A percentile compares a stretch with the other conserved stretches of the same genome.
Conservation (phyloP, 345 rosid species). For the Viola odorata region DNA sequence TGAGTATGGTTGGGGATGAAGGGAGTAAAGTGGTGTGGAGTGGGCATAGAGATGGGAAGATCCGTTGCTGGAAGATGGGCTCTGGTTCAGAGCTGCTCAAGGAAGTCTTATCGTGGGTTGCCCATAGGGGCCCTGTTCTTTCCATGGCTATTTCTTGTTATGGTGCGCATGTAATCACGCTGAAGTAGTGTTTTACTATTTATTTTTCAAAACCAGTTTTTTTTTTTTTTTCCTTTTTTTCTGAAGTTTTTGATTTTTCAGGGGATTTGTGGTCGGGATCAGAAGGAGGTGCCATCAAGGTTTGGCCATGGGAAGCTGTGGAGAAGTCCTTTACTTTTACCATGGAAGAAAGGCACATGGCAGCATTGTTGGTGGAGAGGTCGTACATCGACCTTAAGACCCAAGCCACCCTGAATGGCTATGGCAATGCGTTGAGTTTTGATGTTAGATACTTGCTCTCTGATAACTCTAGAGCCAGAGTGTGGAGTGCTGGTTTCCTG, state of each 20-base stretch:
- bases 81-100: constrained; percentile 4
- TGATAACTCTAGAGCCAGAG: constrained; percentile 64
- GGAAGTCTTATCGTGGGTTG: constrained; percentile 28
- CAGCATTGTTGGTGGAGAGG: constrained; percentile 81
- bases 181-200: neutral
- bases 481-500: constrained; percentile 78
- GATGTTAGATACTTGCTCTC: constrained; percentile 70
- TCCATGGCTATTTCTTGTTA: constrained; percentile 19
- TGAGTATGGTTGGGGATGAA: constrained; percentile 23
- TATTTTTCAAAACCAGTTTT: neutral
- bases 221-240: neutral
- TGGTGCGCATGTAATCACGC: constrained; percentile 12
- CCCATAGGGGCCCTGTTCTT: constrained; percentile 25
- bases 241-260: constrained; percentile 21
- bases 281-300: constrained; percentile 73
- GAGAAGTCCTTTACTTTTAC: constrained; percentile 78
- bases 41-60: constrained; percentile 28
- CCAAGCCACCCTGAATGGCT: constrained; percentile 83
- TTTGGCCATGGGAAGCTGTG: constrained; percentile 96
- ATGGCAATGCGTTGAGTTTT: constrained; percentile 30
- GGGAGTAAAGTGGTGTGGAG: constrained; percentile 25
- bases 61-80: constrained; percentile 26
- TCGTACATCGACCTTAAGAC: constrained; percentile 81
- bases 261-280: constrained; percentile 97
- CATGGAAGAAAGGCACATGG: constrained; percentile 83